Conservation (phyloP, 2,329 filamentous ascomycete species). For the Raffaelea albimanens region DNA sequence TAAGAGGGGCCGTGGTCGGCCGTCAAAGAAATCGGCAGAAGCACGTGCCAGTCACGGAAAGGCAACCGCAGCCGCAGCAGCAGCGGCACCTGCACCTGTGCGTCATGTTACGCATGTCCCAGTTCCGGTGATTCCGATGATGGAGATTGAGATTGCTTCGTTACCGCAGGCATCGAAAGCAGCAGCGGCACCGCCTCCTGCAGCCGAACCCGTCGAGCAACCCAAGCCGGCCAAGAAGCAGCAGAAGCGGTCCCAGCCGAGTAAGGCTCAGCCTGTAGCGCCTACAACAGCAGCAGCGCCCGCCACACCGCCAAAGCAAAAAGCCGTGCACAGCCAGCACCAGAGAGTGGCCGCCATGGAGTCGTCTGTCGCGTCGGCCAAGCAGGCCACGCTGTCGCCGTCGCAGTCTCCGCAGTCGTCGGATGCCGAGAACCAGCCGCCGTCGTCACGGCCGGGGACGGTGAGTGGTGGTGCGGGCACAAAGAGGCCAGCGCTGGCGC, state of each 20-base stretch:
- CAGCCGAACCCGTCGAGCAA: not conserved
- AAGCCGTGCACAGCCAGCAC: constrained; percentile 18
- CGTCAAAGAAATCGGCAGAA: constrained; percentile 20
- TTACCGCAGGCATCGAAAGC: not conserved
- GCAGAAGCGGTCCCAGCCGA: not conserved
- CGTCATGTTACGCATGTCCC: not conserved
- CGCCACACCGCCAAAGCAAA: constrained; percentile 2
- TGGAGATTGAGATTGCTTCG: not conserved
- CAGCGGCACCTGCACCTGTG: constrained; percentile 1
- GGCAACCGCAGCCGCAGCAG: not conserved
- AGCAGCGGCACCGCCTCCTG: constrained; percentile 3
- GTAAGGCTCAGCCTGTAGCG: too few species aligned
- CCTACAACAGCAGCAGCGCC: not conserved
- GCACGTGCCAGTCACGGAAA: not conserved
- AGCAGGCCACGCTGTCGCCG: constrained; percentile 47
- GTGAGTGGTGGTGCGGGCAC: constrained; percentile 22
- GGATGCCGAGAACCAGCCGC: constrained; percentile 71
- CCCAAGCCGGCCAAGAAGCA: not conserved
- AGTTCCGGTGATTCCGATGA: not conserved
- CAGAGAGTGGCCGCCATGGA: constrained; percentile 21
- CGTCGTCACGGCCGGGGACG: constrained; percentile 51
- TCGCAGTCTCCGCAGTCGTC: constrained; percentile 67
- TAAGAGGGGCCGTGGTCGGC: constrained; percentile 22
- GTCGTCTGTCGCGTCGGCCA: constrained; percentile 38
- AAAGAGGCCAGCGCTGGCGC: constrained; percentile 38